Conservation (phyloP, 1,284 basidiomycete species). For the Ceraceosorus guamensis region DNA sequence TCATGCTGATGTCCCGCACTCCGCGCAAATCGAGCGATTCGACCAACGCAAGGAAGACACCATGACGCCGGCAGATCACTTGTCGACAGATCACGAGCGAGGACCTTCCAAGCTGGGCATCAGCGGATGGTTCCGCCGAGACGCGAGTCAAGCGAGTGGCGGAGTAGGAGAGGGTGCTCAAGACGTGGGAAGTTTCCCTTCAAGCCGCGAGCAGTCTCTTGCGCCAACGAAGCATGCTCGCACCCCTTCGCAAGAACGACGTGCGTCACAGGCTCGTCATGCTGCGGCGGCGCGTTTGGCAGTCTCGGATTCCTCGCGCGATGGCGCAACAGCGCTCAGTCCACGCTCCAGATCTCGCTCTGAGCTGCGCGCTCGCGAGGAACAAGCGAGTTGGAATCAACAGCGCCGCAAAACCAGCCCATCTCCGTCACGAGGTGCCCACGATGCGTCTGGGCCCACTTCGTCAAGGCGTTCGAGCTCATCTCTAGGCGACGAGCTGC, state of each 20-base stretch:
- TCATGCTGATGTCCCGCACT: not conserved
- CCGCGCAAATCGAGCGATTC: too few relatives aligned
- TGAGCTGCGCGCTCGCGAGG: too few relatives aligned
- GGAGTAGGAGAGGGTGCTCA: not conserved
- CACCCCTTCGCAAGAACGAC: constrained; percentile 5
- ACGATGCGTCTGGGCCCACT: too few relatives aligned
- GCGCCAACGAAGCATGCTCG: constrained; percentile 1
- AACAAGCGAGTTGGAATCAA: too few relatives aligned
- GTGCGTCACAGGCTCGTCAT: constrained; percentile 3
- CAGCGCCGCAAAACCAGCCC: too few relatives aligned
- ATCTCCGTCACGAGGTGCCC: too few relatives aligned
- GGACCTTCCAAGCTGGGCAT: not conserved
- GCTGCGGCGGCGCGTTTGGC: not conserved
- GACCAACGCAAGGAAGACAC: too few relatives aligned
- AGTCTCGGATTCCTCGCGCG: too few relatives aligned
- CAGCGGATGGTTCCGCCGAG: constrained; percentile 6
- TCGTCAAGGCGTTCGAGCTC: not conserved
- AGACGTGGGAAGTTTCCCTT: not conserved
- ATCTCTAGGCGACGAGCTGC: constrained; percentile 5
- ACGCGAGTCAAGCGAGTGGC: not conserved
- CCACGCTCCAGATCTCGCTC: too few relatives aligned
- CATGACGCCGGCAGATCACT: too few relatives aligned
- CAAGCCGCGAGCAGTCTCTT: not conserved
- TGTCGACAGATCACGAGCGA: not conserved
- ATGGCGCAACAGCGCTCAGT: too few relatives aligned